A percentile compares a stretch with the other conserved stretches of the same genome.
Conservation (phyloP, 768 basidiomycete species). For the Rubroboletus pulcherrimus region DNA sequence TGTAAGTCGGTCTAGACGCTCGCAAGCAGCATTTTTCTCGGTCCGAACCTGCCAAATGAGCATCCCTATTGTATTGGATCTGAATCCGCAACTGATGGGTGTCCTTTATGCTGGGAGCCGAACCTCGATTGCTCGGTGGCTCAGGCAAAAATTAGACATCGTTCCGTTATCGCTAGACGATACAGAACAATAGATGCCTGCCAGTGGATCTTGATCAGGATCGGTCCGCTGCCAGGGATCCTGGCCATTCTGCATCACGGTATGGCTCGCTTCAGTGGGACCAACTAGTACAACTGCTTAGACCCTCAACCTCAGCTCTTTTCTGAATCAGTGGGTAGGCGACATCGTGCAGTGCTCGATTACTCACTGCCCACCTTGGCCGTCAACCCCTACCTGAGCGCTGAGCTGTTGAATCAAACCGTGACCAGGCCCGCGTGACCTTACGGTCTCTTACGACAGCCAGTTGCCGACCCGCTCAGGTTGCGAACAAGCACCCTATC, state of each 20-base stretch:
- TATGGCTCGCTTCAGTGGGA: not conserved
- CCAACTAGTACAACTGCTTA: not conserved
- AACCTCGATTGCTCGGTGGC: not conserved
- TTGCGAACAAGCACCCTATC: constrained; percentile 17
- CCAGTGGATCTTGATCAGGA: constrained; percentile 17
- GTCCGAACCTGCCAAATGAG: not conserved
- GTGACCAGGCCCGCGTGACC: not conserved
- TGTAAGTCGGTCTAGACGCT: constrained; percentile 4
- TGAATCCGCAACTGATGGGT: constrained; percentile 1
- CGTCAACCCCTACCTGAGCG: not conserved
- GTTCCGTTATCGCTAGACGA: constrained; percentile 13
- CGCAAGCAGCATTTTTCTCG: not conserved
- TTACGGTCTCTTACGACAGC: constrained; percentile 23
- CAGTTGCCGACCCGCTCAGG: constrained; percentile 11
- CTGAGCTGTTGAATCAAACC: not conserved
- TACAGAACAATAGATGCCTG: not conserved
- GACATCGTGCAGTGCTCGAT: not conserved
- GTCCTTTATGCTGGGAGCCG: not conserved
- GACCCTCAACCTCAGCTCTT: not conserved
- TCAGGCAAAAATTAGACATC: not conserved
- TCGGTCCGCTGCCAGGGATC: constrained; percentile 1
- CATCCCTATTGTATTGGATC: constrained; percentile 1
- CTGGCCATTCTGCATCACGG: not conserved
- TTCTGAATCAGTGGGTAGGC: not conserved
- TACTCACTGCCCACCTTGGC: not conserved